A percentile compares a stretch with the other conserved stretches of the same genome.
Conservation (phyloP, 208 protist genomes). For the Crithidia bombi region DNA sequence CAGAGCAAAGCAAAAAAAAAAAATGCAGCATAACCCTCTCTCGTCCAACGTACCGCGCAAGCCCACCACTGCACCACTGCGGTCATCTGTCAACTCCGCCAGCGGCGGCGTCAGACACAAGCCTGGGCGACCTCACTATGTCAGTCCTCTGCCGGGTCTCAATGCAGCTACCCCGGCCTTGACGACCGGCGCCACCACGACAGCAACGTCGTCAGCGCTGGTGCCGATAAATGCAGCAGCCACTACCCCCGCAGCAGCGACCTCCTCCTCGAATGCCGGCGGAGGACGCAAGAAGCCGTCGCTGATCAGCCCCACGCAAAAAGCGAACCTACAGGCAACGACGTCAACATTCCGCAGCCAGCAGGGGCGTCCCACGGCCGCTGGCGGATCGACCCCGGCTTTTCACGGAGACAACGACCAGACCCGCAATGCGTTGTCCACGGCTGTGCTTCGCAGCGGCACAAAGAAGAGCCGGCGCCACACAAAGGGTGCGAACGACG, state of each 20-base stretch:
- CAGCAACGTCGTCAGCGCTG: constrained; percentile 6
- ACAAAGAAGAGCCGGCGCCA: background rate
- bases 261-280: background rate
- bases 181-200: constrained; percentile 1
- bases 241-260: background rate
- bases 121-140: background rate
- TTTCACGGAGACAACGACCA: too few species aligned
- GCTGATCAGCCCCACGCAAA: constrained; percentile 51
- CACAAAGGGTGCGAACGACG: constrained; percentile 23
- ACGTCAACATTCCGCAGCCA: constrained; percentile 55
- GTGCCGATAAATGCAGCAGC: constrained; percentile 5
- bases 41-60: constrained; percentile 7
- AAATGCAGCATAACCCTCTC: constrained; percentile 3
- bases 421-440: background rate
- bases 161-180: background rate
- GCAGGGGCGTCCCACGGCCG: constrained; percentile 18
- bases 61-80: background rate
- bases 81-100: background rate
- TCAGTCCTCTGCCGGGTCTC: constrained; percentile 3
- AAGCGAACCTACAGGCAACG: constrained; percentile 50
- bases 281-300: background rate
- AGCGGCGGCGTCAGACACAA: background rate
- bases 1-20: background rate
- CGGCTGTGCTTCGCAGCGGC: background rate
- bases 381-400: background rate